Conservation (phyloP, 495 filamentous ascomycete genomes). For the Penicillium paradoxum region DNA sequence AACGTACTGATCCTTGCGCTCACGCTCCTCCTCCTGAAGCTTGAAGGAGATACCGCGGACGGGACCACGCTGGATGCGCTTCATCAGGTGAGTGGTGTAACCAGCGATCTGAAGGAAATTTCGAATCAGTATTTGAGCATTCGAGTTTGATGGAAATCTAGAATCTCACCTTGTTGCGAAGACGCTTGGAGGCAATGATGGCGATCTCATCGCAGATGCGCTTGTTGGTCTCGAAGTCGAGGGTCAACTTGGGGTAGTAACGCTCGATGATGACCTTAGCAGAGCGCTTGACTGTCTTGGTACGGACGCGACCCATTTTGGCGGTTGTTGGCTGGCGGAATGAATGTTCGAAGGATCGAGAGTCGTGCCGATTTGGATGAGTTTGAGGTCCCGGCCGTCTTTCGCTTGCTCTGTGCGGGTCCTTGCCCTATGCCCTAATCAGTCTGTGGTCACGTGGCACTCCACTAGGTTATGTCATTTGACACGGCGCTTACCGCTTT, state of each 20-base stretch:
- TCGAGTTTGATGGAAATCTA: neutral
- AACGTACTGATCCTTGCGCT: conserved; percentile 99
- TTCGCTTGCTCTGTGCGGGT: conserved; percentile 31
- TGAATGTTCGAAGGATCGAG: conserved; percentile 25
- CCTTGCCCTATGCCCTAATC: conserved; percentile 30
- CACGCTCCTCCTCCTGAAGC: conserved; percentile 99
- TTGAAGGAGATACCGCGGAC: conserved; percentile 99
- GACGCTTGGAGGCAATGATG: conserved; percentile 96
- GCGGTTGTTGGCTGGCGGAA: conserved; percentile 51
- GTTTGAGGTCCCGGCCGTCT: conserved; percentile 7
- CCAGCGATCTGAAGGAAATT: conserved; percentile 72
- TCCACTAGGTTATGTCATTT: neutral
- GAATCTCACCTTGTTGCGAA: conserved; percentile 85
- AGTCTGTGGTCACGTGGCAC: conserved; percentile 16
- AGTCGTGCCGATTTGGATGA: conserved; percentile 9
- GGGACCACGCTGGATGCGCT: conserved; percentile 98
- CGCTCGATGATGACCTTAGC: conserved; percentile 99
- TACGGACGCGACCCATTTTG: conserved; percentile 96
- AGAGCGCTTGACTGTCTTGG: conserved; percentile 99
- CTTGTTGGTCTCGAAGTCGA: conserved; percentile 99
- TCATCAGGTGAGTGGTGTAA: conserved; percentile 89
- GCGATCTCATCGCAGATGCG: conserved; percentile 99
- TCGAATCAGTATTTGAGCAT: conserved; percentile 5
- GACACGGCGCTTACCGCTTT: neutral
- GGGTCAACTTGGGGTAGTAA: conserved; percentile 96